Evolutionary conservation across 768 basidiomycete species (phyloP).

Genomic region (Hemileccinum impolitum): DNA sequence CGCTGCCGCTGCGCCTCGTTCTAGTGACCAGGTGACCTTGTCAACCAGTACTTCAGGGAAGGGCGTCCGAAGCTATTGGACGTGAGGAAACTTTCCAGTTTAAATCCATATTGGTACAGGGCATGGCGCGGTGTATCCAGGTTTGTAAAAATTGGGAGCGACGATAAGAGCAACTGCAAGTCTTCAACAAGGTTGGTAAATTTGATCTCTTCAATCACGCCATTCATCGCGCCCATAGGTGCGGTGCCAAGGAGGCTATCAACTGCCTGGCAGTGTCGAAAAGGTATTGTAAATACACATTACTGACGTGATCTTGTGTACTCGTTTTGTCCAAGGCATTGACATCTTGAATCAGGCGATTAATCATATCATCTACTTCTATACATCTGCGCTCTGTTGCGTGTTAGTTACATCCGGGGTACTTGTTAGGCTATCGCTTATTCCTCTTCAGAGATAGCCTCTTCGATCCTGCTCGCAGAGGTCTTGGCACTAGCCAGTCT

Average conservation of each 20-base stretch:
- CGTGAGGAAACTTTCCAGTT: slow-evolving; percentile 33
- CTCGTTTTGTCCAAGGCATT: no score
- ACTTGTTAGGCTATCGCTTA: slow-evolving; percentile 4
- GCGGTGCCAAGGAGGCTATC: slow-evolving; percentile 39
- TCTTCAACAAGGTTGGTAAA: slow-evolving; percentile 46
- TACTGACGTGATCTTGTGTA: no score
- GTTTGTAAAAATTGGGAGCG: slow-evolving; percentile 48
- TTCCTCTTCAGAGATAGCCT: slow-evolving; percentile 27
- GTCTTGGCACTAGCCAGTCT: slow-evolving; percentile 38
- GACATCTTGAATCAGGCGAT: no score
- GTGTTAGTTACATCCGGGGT: neutral
- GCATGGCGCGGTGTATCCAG: slow-evolving; percentile 44
- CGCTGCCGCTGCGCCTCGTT: slow-evolving; percentile 35
- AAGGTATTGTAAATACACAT: no score
- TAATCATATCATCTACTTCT: slow-evolving; percentile 1
- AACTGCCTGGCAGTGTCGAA: slow-evolving; percentile 39
- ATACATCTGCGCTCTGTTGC: slow-evolving; percentile 1
- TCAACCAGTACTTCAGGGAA: slow-evolving; percentile 36
- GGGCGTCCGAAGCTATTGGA: neutral
- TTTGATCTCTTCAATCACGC: neutral
- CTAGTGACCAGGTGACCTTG: slow-evolving; percentile 21
- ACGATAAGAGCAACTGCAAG: slow-evolving; percentile 46
- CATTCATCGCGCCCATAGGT: slow-evolving; percentile 8
- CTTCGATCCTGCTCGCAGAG: slow-evolving; percentile 25
- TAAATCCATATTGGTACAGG: slow-evolving; percentile 35